Conservation (phyloP, 805 yeast genomes). For the Ogataea parapolymorpha region DNA sequence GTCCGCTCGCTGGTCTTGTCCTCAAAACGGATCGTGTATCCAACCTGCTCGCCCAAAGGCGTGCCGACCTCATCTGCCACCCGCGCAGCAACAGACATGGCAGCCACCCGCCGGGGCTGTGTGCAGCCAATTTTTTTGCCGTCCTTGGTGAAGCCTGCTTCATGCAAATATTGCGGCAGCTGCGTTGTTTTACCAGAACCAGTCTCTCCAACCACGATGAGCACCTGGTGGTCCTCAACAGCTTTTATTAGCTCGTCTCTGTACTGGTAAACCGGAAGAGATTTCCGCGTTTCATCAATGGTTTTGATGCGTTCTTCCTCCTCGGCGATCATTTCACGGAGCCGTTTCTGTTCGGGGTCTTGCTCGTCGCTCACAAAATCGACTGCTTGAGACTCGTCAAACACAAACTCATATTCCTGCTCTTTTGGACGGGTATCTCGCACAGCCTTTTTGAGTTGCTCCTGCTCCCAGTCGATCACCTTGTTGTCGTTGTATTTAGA, state of each 20-base stretch:
- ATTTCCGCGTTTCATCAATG: slow-evolving; percentile 52
- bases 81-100: slow-evolving; percentile 83
- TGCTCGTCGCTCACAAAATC: slow-evolving; percentile 22
- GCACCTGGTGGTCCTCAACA: slow-evolving; percentile 61
- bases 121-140: slow-evolving; percentile 75
- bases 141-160: slow-evolving; percentile 67
- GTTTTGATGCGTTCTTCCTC: slow-evolving; percentile 36
- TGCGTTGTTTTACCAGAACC: slow-evolving; percentile 97
- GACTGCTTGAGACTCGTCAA: slow-evolving; percentile 46
- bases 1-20: slow-evolving; percentile 67
- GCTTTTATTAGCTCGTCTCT: slow-evolving; percentile 59
- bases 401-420: slow-evolving; percentile 67
- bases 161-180: slow-evolving; percentile 80
- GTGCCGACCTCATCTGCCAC: slow-evolving; percentile 89
- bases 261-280: slow-evolving; percentile 72
- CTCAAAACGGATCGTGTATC: slow-evolving; percentile 86
- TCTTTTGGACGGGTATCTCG: slow-evolving; percentile 14
- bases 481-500: slow-evolving; percentile 32
- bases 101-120: slow-evolving; percentile 95
- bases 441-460: slow-evolving; percentile 15
- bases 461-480: slow-evolving; percentile 45
- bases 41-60: slow-evolving; percentile 81
- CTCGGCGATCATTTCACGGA: slow-evolving; percentile 25
- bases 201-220: slow-evolving; percentile 90
- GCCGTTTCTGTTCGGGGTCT: slow-evolving; percentile 31